Evolutionary conservation across 805 yeast genomes (phyloP), one percentile per base, ranked within the genome.

Genomic region (Candida boleticola): DNA sequence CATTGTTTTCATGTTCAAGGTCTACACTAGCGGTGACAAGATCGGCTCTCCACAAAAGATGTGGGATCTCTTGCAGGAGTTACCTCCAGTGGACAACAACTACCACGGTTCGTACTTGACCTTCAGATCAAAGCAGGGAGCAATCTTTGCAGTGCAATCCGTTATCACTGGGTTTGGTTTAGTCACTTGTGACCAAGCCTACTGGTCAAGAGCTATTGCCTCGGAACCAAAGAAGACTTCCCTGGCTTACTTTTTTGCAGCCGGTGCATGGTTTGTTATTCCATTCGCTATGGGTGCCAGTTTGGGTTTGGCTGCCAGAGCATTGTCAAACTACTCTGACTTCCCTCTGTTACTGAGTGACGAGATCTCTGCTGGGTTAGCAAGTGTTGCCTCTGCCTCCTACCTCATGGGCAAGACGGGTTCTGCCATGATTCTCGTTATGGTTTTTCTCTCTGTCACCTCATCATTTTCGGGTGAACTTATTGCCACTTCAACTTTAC

Each of bases 381-480:
- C 55, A 3, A 49, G 51, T 1, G 53, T 55, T 26, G 53, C 52
- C 31, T 55, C 54, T 10, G 50, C 52, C 18, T 40, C 49, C 7
- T 47, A 53, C 20, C 41, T 58, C 19, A 47, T 57, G 49, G 64
- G 64, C n/a, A 57, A 57, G 40, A 37, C 51, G 17, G 64, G 64
- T 20, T 49, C 59, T 14, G 62, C 59, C 3, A 52, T 54, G 48
- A 53, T 55, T 9, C 41, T 68, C 16, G 61, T 63, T 40, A 49
- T 59, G 61, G 45, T 68, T 4, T 70, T 69, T 57, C 50, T 68
- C 29, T 64, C 73, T 1, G 73, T 67, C 3, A 66, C 73, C 4
- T 64, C 73, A 2, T 64, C 75, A 2, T 58, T 66, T 36, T 62
- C 71, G 22, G 72, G 71, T 37, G 74, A 68, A 44, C 47, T 68